Conservation (phyloP, 225 moss, liverwort and hornwort genomes). For the Polytrichum formosum region DNA sequence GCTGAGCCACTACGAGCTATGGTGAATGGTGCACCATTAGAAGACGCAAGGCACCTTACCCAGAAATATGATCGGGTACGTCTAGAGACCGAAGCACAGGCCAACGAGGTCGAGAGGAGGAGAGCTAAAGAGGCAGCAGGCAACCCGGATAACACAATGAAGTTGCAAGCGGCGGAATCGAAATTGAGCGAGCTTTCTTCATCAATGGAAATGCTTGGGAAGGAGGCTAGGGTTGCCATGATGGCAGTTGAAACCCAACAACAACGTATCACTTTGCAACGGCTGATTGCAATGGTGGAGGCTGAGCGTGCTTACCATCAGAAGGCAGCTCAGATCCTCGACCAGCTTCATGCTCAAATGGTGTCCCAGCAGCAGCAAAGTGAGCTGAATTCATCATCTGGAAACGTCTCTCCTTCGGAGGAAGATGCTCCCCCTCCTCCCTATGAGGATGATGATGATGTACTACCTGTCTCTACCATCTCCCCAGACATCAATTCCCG, state of each 20-base stretch:
- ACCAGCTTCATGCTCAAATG: slow-evolving; percentile 55
- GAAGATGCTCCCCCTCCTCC: slow-evolving; percentile 21
- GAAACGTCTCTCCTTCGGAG: slow-evolving; percentile 21
- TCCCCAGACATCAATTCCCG: background rate
- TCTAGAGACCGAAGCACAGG: slow-evolving; percentile 90
- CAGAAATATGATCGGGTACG: slow-evolving; percentile 87
- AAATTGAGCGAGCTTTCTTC: slow-evolving; percentile 82
- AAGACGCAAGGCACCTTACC: slow-evolving; percentile 87
- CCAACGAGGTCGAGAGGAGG: slow-evolving; percentile 37
- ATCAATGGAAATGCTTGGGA: slow-evolving; percentile 87
- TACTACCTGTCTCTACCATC: background rate
- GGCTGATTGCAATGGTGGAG: slow-evolving; percentile 74
- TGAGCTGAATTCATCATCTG: slow-evolving; percentile 27
- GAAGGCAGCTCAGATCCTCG: slow-evolving; percentile 43
- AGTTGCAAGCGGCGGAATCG: slow-evolving; percentile 77
- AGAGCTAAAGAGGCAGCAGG: slow-evolving; percentile 76
- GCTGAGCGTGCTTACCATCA: slow-evolving; percentile 58
- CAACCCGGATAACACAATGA: slow-evolving; percentile 59
- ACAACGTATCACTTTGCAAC: slow-evolving; percentile 87
- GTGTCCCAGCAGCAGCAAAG: slow-evolving; percentile 32
- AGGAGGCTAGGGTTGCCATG: slow-evolving; percentile 93
- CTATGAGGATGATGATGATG: background rate
- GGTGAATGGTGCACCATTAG: slow-evolving; percentile 81
- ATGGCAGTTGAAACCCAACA: slow-evolving; percentile 95
- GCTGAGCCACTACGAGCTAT: slow-evolving; percentile 86